Percentiles rank a stretch among this genome's conserved stretches.
phyloP scores from a whole-genome alignment of 2,329 filamentous ascomycete species.

The Paramyrothecium roridum region DNA sequence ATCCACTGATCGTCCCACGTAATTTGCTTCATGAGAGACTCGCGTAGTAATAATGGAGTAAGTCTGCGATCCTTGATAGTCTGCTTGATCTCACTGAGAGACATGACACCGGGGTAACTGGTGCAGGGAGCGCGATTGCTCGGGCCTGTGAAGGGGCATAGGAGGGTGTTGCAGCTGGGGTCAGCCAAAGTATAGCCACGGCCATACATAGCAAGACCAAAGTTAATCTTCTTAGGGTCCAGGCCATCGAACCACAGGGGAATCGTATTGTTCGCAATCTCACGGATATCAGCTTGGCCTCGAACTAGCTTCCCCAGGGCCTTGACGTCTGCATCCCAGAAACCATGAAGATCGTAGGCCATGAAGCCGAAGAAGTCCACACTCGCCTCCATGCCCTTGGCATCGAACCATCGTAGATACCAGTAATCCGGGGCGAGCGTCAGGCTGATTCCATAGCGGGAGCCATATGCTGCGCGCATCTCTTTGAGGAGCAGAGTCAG shows the following conservation, averaged over 20 bases:
- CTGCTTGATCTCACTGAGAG: constrained; percentile 23
- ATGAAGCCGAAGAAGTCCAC: constrained; percentile 36
- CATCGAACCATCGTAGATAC: constrained; percentile 34
- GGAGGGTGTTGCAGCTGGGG: constrained; percentile 17
- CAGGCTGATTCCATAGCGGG: constrained; percentile 35
- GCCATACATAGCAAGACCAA: constrained; percentile 46
- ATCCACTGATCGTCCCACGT: constrained; percentile 20
- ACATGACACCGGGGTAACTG: constrained; percentile 22
- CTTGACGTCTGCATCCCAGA: constrained; percentile 32
- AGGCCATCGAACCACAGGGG: constrained; percentile 39
- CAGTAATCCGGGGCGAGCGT: constrained; percentile 33
- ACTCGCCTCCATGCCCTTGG: constrained; percentile 29
- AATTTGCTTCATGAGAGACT: constrained; percentile 10
- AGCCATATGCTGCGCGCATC: constrained; percentile 24
- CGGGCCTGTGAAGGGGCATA: constrained; percentile 17
- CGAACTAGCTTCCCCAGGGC: constrained; percentile 26
- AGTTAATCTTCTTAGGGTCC: constrained; percentile 36
- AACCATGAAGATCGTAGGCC: constrained; percentile 38
- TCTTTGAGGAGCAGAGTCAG: constrained; percentile 28
- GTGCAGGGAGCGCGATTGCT: constrained; percentile 24
- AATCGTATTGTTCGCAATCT: constrained; percentile 32
- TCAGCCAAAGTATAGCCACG: constrained; percentile 35
- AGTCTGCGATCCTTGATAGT: constrained; percentile 17
- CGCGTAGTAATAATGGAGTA: constrained; percentile 9
- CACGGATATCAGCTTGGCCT: constrained; percentile 37